phyloP scores from a whole-genome alignment of 129 eudicot genomes.

The Flaveria linearis region DNA sequence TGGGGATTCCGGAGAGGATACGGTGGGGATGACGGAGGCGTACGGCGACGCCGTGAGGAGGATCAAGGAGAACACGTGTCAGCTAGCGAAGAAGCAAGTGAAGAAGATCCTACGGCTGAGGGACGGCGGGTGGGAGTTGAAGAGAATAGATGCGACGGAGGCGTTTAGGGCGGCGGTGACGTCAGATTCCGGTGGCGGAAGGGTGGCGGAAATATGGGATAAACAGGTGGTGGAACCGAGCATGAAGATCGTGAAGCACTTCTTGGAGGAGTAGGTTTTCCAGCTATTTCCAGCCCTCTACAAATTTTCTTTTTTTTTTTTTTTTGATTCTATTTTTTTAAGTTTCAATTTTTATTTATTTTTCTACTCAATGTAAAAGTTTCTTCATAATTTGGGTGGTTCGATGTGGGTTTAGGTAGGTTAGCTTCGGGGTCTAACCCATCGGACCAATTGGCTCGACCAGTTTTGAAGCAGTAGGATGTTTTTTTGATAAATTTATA shows the following conservation, averaged over 20 bases:
- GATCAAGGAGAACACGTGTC: slow-evolving; percentile 83
- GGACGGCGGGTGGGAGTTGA: slow-evolving; percentile 72
- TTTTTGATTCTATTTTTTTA: not conserved
- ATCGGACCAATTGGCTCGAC: slow-evolving; percentile 20
- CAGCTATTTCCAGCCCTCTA: slow-evolving; percentile 66
- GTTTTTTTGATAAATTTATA: slow-evolving; percentile 24
- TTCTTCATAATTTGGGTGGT: slow-evolving; percentile 28
- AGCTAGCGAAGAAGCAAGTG: slow-evolving; percentile 71
- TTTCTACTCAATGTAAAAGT: slow-evolving; percentile 12
- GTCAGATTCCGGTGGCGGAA: slow-evolving; percentile 34
- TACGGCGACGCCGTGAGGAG: slow-evolving; percentile 67
- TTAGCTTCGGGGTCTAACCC: slow-evolving; percentile 28
- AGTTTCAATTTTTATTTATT: slow-evolving; percentile 20
- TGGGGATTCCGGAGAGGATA: slow-evolving; percentile 11
- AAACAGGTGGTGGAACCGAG: slow-evolving; percentile 75
- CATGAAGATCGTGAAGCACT: slow-evolving; percentile 85
- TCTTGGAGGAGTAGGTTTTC: slow-evolving; percentile 90
- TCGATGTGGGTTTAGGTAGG: slow-evolving; percentile 27
- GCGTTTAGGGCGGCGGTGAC: slow-evolving; percentile 60
- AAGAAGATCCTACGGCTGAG: slow-evolving; percentile 81
- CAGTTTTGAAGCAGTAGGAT: slow-evolving; percentile 44
- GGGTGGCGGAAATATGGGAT: slow-evolving; percentile 62
- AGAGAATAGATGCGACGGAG: slow-evolving; percentile 74
- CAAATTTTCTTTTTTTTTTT: slow-evolving; percentile 9
- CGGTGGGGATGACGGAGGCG: slow-evolving; percentile 10